Conservation (phyloP, 768 basidiomycete genomes). For the Lactarius evosmus region DNA sequence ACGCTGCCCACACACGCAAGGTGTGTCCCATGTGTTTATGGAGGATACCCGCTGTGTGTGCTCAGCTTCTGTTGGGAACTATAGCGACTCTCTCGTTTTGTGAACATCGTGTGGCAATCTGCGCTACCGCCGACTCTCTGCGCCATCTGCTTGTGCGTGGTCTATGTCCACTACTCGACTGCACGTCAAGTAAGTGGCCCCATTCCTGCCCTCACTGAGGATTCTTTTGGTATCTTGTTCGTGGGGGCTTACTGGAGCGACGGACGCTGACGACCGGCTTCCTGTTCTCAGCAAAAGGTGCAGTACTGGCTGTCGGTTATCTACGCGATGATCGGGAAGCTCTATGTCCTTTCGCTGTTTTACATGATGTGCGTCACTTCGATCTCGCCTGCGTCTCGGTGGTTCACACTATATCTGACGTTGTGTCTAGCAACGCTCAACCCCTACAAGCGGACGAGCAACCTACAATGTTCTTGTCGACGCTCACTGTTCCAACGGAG, state of each 20-base stretch:
- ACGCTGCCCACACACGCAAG: not conserved
- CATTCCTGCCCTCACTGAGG: not conserved
- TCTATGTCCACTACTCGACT: not conserved
- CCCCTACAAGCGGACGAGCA: not conserved
- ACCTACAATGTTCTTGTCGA: not conserved
- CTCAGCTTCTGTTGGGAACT: no score
- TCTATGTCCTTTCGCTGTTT: not conserved
- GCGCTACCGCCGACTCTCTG: not conserved
- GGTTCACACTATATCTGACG: not conserved
- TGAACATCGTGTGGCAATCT: not conserved
- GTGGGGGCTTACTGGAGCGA: not conserved
- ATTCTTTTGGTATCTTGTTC: not conserved
- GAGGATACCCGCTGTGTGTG: not conserved
- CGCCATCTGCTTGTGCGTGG: not conserved
- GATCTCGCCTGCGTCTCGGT: not conserved
- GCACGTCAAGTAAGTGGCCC: not conserved
- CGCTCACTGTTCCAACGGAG: conserved; percentile 5
- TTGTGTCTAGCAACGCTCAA: not conserved
- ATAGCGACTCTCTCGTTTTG: not conserved
- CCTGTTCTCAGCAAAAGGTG: not conserved
- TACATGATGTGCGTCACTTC: not conserved
- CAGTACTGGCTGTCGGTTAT: not conserved
- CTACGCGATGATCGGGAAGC: not conserved
- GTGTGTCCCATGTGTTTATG: not conserved
- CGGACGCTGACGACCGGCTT: not conserved